Evolutionary conservation across 179 eudicot genomes (phyloP).

Genomic region (Beta corolliflora): DNA sequence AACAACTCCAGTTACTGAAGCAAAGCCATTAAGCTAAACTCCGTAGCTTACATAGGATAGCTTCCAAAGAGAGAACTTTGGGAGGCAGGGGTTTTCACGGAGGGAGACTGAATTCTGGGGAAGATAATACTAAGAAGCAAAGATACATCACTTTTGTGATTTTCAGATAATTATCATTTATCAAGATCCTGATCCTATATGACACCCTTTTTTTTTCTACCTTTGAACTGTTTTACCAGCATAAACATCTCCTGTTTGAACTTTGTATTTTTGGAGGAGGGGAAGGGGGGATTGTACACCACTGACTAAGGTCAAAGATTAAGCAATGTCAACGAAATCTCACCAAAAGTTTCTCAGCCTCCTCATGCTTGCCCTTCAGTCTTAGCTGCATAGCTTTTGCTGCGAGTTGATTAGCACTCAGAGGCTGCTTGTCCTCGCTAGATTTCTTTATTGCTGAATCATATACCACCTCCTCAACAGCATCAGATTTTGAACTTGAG

Average conservation of each 20-base stretch:
- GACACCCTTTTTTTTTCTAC: too few species aligned
- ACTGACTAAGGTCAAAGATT: neutral
- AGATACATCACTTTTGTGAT: neutral
- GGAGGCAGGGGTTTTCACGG: neutral
- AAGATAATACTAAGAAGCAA: neutral
- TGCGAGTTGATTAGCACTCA: conserved; percentile 89
- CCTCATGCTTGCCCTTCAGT: conserved; percentile 86
- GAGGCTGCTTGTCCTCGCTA: conserved; percentile 41
- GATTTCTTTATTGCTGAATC: conserved; percentile 28
- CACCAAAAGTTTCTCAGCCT: conserved; percentile 86
- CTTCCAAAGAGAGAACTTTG: neutral
- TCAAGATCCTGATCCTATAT: too few species aligned
- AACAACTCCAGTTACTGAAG: conserved; percentile 15
- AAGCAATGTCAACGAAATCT: conserved; percentile 20
- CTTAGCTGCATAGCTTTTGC: conserved; percentile 95
- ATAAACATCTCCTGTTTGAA: neutral
- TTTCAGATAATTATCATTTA: neutral
- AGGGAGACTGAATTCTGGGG: neutral
- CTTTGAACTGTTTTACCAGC: neutral
- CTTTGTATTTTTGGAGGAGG: neutral
- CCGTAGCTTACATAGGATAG: neutral
- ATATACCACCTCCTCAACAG: conserved; percentile 29
- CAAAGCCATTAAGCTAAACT: conserved; percentile 11
- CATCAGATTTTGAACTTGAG: conserved; percentile 33
- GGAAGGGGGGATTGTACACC: neutral